Percentiles rank a stretch among this genome's conserved stretches.
These are phyloP conservation scores for Phytophthora syringae DNA, from an alignment of 352 stramenopile species.

Conservation along the genomic window DNA sequence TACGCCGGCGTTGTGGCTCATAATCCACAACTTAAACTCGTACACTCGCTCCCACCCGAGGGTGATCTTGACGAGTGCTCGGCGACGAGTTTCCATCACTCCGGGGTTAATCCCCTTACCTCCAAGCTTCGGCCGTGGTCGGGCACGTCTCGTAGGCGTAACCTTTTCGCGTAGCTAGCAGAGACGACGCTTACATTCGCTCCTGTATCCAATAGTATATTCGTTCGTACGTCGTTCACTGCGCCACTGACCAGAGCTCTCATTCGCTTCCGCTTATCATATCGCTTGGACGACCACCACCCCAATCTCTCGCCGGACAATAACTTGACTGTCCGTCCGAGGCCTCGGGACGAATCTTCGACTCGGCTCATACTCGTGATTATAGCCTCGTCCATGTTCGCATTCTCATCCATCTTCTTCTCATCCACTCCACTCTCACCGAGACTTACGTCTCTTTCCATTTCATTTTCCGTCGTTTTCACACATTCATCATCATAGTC, in stretches of 20 bases:
- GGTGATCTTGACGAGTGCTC: not conserved
- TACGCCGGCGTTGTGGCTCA: not conserved
- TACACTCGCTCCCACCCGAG: not conserved
- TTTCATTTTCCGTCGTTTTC: no score
- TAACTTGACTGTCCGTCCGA: no score
- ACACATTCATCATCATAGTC: not conserved
- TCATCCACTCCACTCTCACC: no score
- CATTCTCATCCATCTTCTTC: no score
- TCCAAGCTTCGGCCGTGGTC: not conserved
- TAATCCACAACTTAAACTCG: not conserved
- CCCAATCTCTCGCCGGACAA: no score
- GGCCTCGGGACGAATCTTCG: no score
- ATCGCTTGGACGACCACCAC: slow-evolving; percentile 4
- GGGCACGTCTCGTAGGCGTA: not conserved
- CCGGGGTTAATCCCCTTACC: not conserved
- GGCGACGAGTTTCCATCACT: no score
- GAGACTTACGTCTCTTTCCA: no score
- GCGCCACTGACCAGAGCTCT: not conserved
- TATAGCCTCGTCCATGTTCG: no score
- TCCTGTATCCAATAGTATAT: slow-evolving; percentile 1
- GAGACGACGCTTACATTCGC: slow-evolving; percentile 3
- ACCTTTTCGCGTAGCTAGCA: not conserved
- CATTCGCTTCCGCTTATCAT: slow-evolving; percentile 1
- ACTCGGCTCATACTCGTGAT: no score
- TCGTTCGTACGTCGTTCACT: not conserved